phyloP scores from a whole-genome alignment of 352 stramenopile genomes.

The Thalassiosira mediterranea region DNA sequence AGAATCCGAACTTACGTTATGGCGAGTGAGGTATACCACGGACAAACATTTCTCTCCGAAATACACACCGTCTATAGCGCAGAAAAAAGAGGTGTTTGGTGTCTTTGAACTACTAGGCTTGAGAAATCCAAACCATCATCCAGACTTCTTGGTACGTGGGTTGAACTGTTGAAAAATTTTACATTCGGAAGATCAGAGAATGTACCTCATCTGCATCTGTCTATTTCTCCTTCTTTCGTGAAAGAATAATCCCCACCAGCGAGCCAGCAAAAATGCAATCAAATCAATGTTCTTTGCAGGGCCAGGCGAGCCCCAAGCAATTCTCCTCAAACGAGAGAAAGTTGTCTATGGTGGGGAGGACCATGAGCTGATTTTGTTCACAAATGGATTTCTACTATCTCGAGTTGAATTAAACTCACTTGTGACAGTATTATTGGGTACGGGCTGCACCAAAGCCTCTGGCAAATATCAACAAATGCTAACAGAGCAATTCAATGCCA shows the following conservation, averaged over 20 bases:
- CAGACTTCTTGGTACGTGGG: slow-evolving; percentile 11
- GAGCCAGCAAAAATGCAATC: slow-evolving; percentile 21
- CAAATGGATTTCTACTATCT: slow-evolving; percentile 33
- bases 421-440: slow-evolving; percentile 22
- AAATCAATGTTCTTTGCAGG: slow-evolving; percentile 29
- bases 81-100: slow-evolving; percentile 25
- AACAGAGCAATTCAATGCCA: slow-evolving; percentile 34
- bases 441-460: slow-evolving; percentile 9
- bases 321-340: slow-evolving; percentile 41
- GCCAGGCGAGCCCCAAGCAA: slow-evolving; percentile 38
- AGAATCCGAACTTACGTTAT: no score
- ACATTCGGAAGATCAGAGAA: no score
- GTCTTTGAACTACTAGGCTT: slow-evolving; percentile 31
- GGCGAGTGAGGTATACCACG: no score
- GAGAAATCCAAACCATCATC: slow-evolving; percentile 1
- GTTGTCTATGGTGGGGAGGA: slow-evolving; percentile 28
- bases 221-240: no score
- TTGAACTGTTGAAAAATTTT: no score
- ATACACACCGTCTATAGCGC: no score
- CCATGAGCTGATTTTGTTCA: slow-evolving; percentile 42
- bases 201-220: no score
- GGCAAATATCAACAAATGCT: slow-evolving; percentile 11
- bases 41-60: no score
- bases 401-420: slow-evolving; percentile 33
- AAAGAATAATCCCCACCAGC: no score